These are phyloP conservation scores for Halophytophthora batemanensis DNA, from an alignment of 352 stramenopile genomes.

Conservation along the genomic window DNA sequence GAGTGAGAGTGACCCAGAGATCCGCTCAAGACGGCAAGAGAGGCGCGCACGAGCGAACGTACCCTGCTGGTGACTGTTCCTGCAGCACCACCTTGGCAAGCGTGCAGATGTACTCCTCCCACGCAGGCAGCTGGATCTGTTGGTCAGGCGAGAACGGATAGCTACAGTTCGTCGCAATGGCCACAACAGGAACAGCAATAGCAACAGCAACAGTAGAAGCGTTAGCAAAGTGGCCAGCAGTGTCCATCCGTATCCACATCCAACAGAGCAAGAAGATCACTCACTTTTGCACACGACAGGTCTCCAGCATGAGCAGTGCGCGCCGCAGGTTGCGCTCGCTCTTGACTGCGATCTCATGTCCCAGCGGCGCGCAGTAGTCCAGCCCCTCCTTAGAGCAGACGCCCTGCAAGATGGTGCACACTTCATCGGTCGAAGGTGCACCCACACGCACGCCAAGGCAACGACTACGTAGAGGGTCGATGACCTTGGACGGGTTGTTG, in stretches of 20 bases:
- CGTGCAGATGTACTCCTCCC: slow-evolving; percentile 96
- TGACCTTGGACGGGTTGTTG: slow-evolving; percentile 96
- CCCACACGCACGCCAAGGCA: slow-evolving; percentile 95
- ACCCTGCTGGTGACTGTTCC: slow-evolving; percentile 93
- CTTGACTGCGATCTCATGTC: slow-evolving; percentile 88
- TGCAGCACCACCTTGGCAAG: slow-evolving; percentile 93
- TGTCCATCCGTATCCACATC: neutral
- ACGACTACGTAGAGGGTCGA: slow-evolving; percentile 95
- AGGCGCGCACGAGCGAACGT: slow-evolving; percentile 6
- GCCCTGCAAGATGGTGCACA: slow-evolving; percentile 86
- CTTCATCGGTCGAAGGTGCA: slow-evolving; percentile 89
- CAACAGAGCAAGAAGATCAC: neutral
- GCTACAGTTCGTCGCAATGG: slow-evolving; percentile 21
- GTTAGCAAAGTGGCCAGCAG: neutral
- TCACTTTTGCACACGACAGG: slow-evolving; percentile 80
- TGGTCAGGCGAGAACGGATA: slow-evolving; percentile 87
- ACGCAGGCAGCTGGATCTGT: slow-evolving; percentile 90
- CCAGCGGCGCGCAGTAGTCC: slow-evolving; percentile 84
- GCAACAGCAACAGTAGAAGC: neutral
- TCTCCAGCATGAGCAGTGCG: slow-evolving; percentile 97
- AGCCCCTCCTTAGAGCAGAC: slow-evolving; percentile 93
- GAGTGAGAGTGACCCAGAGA: neutral
- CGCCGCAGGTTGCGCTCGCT: slow-evolving; percentile 95
- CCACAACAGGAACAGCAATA: neutral
- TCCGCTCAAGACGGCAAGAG: neutral